Evolutionary conservation across 257 asterid genomes (phyloP).

Genomic region (Marsdenia floribunda): DNA sequence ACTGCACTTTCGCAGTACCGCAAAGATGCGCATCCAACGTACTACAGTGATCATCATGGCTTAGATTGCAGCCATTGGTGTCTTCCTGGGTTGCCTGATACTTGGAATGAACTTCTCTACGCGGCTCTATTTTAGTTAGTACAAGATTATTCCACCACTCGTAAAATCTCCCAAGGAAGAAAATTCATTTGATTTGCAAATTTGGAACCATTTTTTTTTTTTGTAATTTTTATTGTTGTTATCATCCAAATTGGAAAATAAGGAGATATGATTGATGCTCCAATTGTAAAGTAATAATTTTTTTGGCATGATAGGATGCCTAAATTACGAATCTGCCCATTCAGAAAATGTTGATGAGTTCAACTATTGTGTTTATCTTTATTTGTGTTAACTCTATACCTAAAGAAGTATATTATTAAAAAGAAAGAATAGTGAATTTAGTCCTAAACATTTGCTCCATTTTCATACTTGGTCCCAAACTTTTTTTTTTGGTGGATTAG

Average conservation of each 20-base stretch:
- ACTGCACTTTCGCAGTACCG: slow-evolving; percentile 73
- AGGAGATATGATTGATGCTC: slow-evolving; percentile 12
- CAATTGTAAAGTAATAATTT: slow-evolving; percentile 26
- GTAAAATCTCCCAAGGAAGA: not conserved
- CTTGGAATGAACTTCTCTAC: slow-evolving; percentile 81
- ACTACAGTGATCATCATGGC: slow-evolving; percentile 51
- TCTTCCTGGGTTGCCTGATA: slow-evolving; percentile 92
- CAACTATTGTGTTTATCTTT: no score
- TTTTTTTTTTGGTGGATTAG: no score
- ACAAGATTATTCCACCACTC: no score
- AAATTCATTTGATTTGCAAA: slow-evolving; percentile 19
- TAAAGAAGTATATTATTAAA: no score
- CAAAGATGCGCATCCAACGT: slow-evolving; percentile 76
- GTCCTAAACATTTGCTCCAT: no score
- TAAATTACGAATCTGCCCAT: not conserved
- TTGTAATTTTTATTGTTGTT: slow-evolving; percentile 11
- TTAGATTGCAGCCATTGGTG: slow-evolving; percentile 99
- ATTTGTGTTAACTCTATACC: no score
- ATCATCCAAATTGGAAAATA: slow-evolving; percentile 18
- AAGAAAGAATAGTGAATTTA: no score
- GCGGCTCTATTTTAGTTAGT: slow-evolving; percentile 33
- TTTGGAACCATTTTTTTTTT: not conserved
- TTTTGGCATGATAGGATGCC: slow-evolving; percentile 40
- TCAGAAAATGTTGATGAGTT: no score
- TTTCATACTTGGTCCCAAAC: no score